These are phyloP conservation scores for Cladosporium halotolerans DNA, from an alignment of 2,329 filamentous ascomycete genomes.

Conservation along the genomic window DNA sequence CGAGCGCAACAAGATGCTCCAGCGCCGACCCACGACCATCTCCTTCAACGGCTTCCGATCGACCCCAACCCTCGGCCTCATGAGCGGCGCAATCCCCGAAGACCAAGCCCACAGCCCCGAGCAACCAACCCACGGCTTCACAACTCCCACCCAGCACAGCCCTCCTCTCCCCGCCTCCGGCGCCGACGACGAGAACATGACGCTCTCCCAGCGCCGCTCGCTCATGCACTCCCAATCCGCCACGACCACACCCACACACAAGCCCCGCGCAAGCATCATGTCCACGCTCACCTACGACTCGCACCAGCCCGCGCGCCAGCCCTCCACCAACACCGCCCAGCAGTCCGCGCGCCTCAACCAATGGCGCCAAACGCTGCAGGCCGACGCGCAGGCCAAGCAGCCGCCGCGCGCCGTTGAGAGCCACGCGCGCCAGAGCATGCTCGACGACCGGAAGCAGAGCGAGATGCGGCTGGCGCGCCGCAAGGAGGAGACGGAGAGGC, in stretches of 20 bases:
- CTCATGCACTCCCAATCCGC: slow-evolving; percentile 30
- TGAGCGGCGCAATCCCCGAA: slow-evolving; percentile 16
- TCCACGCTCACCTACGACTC: slow-evolving; percentile 41
- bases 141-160: slow-evolving; percentile 9
- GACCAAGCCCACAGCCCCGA: slow-evolving; percentile 13
- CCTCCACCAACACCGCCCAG: slow-evolving; percentile 36
- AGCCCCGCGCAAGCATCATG: slow-evolving; percentile 3
- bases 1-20: slow-evolving; percentile 49
- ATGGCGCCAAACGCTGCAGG: slow-evolving; percentile 46
- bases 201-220: slow-evolving; percentile 57
- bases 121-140: slow-evolving; percentile 11
- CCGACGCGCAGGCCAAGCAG: slow-evolving; percentile 15
- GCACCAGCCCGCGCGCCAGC: slow-evolving; percentile 49
- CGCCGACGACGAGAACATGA: slow-evolving; percentile 60
- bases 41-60: slow-evolving; percentile 33
- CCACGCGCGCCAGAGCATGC: slow-evolving; percentile 40
- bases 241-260: slow-evolving; percentile 12
- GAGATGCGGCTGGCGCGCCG: slow-evolving; percentile 55
- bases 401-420: slow-evolving; percentile 27
- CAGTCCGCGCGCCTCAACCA: slow-evolving; percentile 57
- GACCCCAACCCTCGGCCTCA: slow-evolving; percentile 23
- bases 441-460: slow-evolving; percentile 58
- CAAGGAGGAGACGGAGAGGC: slow-evolving; percentile 50
- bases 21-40: slow-evolving; percentile 33
- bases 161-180: not conserved